Evolutionary conservation across 225 moss, liverwort and hornwort genomes (phyloP), one percentile per base, ranked within the genome.

Genomic region (Sphagnum contortum): DNA sequence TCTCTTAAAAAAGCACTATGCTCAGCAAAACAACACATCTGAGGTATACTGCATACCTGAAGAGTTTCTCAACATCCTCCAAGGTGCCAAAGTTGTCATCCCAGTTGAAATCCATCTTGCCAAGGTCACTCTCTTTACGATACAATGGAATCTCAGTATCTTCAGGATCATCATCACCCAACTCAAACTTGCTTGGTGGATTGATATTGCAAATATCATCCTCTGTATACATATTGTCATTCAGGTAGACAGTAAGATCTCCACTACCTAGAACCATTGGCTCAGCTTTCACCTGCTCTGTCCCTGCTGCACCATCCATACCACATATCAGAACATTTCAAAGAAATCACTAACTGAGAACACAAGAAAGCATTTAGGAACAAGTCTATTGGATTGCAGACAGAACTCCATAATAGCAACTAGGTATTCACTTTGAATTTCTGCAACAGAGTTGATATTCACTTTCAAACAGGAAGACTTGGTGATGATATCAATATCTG

Each of bases 21-120:
- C 29, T 29, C 29, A 29, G 29, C 29, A 29, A 29, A 29, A 29
- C 29, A 29, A 29, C 29, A 29, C 29, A 29, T 29, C 29, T 29
- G 29, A 29, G 29, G 29, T 29, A 29, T 29, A 29, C 29, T 29
- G 29, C 29, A 29, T 29, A 29, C 29, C 29, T 29, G 29, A 29
- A 29, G 29, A 29, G 29, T 29, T 29, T 76, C 68, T 87, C 87
- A 61, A 87, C 87, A 74, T 87, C 83, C 59, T 80, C 87, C 72
- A 87, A 61, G 69, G 75, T 73, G 64, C 70, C 80, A 63, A 87
- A 79, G 62, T 81, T 81, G n/a, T 77, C 74, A 53, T 83, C 87
- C 87, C 87, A 87, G 60, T 70, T 83, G 66, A 80, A 83, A 58
- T 83, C 87, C 56, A 77, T 45, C 71, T 76, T 87, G 49, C 29